phyloP scores from a whole-genome alignment of 129 eudicot genomes.

The Gnaphalium uliginosum region DNA sequence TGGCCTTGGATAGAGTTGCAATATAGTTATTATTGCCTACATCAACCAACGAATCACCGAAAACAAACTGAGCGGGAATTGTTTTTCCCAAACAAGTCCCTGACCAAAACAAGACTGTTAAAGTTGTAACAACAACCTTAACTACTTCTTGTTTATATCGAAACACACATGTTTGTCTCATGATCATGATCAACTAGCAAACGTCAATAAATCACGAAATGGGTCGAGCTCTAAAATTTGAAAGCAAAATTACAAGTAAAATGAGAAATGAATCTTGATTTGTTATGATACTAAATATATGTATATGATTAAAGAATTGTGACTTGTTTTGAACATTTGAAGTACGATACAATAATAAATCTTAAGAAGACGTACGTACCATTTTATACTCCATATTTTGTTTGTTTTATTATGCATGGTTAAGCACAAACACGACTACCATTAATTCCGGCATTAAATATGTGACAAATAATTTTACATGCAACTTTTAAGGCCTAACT shows the following conservation, averaged over 20 bases:
- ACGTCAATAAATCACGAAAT: neutral
- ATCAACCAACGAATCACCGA: slow-evolving; percentile 93
- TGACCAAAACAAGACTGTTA: slow-evolving; percentile 26
- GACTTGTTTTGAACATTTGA: too few relatives aligned
- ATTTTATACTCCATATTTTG: neutral
- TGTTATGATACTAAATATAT: too few relatives aligned
- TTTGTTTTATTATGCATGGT: neutral
- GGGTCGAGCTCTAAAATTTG: neutral
- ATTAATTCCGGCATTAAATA: neutral
- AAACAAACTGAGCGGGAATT: slow-evolving; percentile 58
- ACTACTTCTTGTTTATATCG: neutral
- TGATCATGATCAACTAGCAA: neutral
- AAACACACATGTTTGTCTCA: neutral
- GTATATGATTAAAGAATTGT: too few relatives aligned
- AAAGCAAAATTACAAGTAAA: too few relatives aligned
- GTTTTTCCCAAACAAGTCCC: slow-evolving; percentile 36
- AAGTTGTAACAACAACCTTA: slow-evolving; percentile 25
- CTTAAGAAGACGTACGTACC: neutral
- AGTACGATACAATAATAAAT: too few relatives aligned
- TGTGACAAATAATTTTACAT: neutral
- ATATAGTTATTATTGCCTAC: slow-evolving; percentile 90
- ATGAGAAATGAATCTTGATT: too few relatives aligned
- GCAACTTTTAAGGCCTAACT: neutral
- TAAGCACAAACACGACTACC: neutral
- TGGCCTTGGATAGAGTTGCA: slow-evolving; percentile 67